Base-by-base conservation (phyloP, 129 eudicot genomes). In the Lactuca sativa region DNA sequence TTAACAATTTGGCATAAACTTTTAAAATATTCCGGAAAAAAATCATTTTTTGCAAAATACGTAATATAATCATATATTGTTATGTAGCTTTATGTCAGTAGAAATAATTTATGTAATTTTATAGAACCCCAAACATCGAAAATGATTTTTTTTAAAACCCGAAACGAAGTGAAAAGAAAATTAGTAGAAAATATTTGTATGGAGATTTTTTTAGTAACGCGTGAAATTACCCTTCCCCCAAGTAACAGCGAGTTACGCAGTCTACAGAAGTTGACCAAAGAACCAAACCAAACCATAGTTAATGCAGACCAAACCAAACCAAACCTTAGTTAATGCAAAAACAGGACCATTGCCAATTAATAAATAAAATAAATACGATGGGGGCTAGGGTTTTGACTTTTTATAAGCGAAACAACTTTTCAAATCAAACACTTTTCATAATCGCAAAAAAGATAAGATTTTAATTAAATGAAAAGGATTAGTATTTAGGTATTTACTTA, bases 181-280 rank as follows among this genome's bases (percentile, higher is more conserved):
- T 43, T 12, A 2, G 10, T 43, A 43, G 49, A 43, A 43, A 43
- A 9, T 43, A 8, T 43, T 43, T 43, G 9, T 31, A 37, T 16
- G 6, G 2, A 10, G 38, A 48, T 17, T 18, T 18, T 21, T 3
- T 1, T 43, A 11, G 12, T 56, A 56, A 69, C 6, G 33, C 1
- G 21, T 40, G 54, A 64, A 40, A 41, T 40, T 21, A 64, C 56
- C 33, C 48, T 53, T 64, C 10, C 62, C 62, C 62, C 4, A 55
- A 38, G 36, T 16, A 36, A 33, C 25, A 66, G 18, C 12, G 11
- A 33, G 47, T 43, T 43, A 8, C 40, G 13, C 56, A 37, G 54
- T 37, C 71, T 12, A 70, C 71, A 59, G 18, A 53, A 62, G 31
- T 77, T 55, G 76, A 77, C 76, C 6, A 18, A 62, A 52, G 6